Conservation (phyloP, 257 asterid species). For the Gentiana straminea region DNA sequence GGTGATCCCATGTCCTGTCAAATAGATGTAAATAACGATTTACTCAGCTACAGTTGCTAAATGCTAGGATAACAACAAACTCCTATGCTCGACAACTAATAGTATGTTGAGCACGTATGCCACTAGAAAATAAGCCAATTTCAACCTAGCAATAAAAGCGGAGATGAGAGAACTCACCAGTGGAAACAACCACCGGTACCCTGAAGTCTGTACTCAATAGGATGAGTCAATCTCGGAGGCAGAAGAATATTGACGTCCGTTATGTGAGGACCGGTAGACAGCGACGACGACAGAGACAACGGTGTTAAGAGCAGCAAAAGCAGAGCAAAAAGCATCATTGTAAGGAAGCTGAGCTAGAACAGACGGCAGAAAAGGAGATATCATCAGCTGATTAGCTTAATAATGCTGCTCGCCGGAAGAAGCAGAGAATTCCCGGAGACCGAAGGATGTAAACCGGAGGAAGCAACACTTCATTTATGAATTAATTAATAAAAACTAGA, state of each 20-base stretch:
- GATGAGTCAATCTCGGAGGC: slow-evolving; percentile 91
- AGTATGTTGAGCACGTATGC: not conserved
- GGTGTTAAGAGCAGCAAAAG: not conserved
- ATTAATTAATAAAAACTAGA: no score
- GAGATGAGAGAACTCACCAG: slow-evolving; percentile 30
- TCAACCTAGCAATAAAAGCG: not conserved
- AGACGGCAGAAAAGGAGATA: not conserved
- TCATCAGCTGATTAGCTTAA: not conserved
- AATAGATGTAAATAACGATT: not conserved
- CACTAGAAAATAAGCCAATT: not conserved
- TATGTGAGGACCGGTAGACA: slow-evolving; percentile 66
- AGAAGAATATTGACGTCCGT: slow-evolving; percentile 80
- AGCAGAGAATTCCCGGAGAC: no score
- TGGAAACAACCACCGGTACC: slow-evolving; percentile 97
- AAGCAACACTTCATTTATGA: no score
- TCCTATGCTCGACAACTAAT: not conserved
- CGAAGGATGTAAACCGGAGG: no score
- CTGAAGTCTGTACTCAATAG: slow-evolving; percentile 82
- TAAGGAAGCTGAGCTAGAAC: slow-evolving; percentile 5
- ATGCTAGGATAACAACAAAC: no score
- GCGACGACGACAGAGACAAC: slow-evolving; percentile 4
- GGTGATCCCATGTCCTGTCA: slow-evolving; percentile 96
- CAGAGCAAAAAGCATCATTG: not conserved
- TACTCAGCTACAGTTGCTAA: no score
- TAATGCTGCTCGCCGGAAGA: no score